These are phyloP conservation scores for Spiromastix sp. DNA, from an alignment of 2,329 filamentous ascomycete genomes.

Conservation along the genomic window DNA sequence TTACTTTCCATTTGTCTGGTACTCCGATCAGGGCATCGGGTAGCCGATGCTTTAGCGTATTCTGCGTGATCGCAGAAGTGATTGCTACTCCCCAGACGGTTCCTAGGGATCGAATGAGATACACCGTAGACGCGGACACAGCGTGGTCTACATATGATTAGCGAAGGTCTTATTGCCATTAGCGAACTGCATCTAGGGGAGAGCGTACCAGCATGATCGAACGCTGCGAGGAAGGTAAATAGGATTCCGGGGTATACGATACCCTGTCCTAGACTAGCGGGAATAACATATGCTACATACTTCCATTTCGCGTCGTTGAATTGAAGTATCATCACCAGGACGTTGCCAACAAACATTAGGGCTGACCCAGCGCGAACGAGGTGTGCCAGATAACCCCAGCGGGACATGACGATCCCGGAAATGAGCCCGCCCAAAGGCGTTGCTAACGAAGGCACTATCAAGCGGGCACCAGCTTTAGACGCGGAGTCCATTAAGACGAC, in stretches of 20 bases:
- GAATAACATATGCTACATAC: constrained; percentile 35
- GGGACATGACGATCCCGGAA: constrained; percentile 38
- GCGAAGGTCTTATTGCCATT: background rate
- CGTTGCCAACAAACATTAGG: constrained; percentile 36
- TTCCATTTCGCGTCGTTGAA: constrained; percentile 37
- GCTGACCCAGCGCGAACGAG: constrained; percentile 31
- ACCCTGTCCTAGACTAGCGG: constrained; percentile 37
- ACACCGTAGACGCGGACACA: constrained; percentile 52
- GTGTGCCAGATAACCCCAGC: constrained; percentile 33
- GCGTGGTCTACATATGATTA: constrained; percentile 42
- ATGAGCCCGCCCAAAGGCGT: constrained; percentile 35
- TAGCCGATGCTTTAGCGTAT: constrained; percentile 46
- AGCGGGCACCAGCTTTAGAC: constrained; percentile 33
- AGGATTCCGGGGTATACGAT: constrained; percentile 40
- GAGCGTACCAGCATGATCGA: constrained; percentile 47
- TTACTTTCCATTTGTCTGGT: constrained; percentile 49
- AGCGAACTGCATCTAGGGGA: background rate
- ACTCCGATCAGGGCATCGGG: constrained; percentile 44
- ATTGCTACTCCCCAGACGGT: constrained; percentile 56
- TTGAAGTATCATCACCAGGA: constrained; percentile 29
- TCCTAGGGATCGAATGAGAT: constrained; percentile 53
- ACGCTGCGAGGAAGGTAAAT: constrained; percentile 53
- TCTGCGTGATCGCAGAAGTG: constrained; percentile 54
- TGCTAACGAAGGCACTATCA: constrained; percentile 36
- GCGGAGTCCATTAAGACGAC: constrained; percentile 33